phyloP scores from a whole-genome alignment of 768 basidiomycete species.

The Hysterangium stoloniferum region DNA sequence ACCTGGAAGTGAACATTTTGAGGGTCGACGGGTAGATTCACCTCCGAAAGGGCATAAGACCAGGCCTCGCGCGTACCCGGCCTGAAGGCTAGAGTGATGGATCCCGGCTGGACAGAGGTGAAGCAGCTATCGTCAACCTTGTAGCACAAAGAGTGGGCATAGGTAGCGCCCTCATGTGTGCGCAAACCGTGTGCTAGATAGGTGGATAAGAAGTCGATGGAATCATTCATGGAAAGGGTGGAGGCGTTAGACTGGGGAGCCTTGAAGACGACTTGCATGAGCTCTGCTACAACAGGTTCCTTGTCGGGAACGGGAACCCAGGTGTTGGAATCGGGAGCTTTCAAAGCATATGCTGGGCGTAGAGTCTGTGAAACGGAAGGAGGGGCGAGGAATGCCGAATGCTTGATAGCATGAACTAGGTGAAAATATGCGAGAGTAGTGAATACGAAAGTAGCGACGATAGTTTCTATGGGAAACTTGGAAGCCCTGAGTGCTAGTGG shows the following conservation, averaged over 20 bases:
- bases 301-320: conserved; percentile 58
- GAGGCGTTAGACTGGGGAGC: background rate
- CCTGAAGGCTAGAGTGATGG: conserved; percentile 45
- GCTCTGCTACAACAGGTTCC: conserved; percentile 31
- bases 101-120: conserved; percentile 29
- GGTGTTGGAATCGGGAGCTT: conserved; percentile 35
- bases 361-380: conserved; percentile 31
- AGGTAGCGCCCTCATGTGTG: conserved; percentile 38
- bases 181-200: conserved; percentile 36
- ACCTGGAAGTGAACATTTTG: conserved; percentile 43
- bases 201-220: conserved; percentile 44
- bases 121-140: conserved; percentile 32
- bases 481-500: conserved; percentile 20
- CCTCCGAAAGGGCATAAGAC: conserved; percentile 32
- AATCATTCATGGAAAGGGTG: conserved; percentile 14
- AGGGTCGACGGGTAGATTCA: conserved; percentile 26
- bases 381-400: conserved; percentile 64
- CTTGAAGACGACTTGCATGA: conserved; percentile 28
- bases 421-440: conserved; percentile 95
- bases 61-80: conserved; percentile 44
- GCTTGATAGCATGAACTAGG: conserved; percentile 82
- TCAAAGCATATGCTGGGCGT: conserved; percentile 48
- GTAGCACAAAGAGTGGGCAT: conserved; percentile 44
- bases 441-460: conserved; percentile 82
- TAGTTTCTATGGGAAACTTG: conserved; percentile 78